A percentile compares a stretch with the other conserved stretches of the same genome.
Conservation (phyloP, 306 rosid species). For the Hippophae gyantsensis region DNA sequence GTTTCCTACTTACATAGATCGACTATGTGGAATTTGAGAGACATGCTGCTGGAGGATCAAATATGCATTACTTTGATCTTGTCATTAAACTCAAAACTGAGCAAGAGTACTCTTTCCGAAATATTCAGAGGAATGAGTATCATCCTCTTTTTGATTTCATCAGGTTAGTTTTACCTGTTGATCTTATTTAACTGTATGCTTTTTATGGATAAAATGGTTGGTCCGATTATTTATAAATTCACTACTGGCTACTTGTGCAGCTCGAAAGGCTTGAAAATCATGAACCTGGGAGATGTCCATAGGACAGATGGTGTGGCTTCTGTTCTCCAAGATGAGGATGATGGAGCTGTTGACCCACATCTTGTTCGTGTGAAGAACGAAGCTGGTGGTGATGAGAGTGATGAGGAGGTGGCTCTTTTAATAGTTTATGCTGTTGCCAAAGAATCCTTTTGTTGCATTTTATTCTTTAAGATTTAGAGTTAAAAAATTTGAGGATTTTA, state of each 20-base stretch:
- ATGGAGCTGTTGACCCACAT: slow-evolving; percentile 95
- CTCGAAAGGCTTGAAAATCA: slow-evolving; percentile 83
- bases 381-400: slow-evolving; percentile 94
- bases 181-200: neutral
- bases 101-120: slow-evolving; percentile 93
- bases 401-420: slow-evolving; percentile 64
- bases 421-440: no score
- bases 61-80: slow-evolving; percentile 97
- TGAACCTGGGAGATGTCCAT: slow-evolving; percentile 72
- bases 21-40: slow-evolving; percentile 94
- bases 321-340: slow-evolving; percentile 75
- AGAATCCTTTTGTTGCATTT: no score
- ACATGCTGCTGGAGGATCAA: slow-evolving; percentile 95
- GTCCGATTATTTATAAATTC: neutral
- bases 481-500: no score
- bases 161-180: slow-evolving; percentile 41
- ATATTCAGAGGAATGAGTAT: slow-evolving; percentile 92
- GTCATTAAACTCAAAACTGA: slow-evolving; percentile 86
- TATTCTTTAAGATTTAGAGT: no score
- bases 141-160: slow-evolving; percentile 86
- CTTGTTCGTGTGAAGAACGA: slow-evolving; percentile 80
- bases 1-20: slow-evolving; percentile 31
- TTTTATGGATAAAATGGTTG: no score
- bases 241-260: slow-evolving; percentile 40
- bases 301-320: slow-evolving; percentile 63